These are phyloP conservation scores for Chaetomium sp. DNA, from an alignment of 2,329 filamentous ascomycete species.

Conservation along the genomic window DNA sequence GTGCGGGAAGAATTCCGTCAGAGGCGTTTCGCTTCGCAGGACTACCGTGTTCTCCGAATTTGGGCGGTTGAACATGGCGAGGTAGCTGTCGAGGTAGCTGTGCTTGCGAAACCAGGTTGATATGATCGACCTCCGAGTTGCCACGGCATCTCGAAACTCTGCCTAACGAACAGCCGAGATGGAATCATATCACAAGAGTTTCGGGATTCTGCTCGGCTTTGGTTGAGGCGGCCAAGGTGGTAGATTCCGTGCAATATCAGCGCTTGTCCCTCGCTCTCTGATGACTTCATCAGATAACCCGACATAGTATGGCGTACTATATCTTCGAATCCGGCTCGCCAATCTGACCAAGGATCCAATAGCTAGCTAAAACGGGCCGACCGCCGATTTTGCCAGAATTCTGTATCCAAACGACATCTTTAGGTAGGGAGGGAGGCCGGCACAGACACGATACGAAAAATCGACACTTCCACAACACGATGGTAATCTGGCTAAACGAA, in stretches of 20 bases:
- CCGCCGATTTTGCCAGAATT: slow-evolving; percentile 43
- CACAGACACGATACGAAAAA: slow-evolving; percentile 25
- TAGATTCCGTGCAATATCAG: background rate
- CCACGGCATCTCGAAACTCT: background rate
- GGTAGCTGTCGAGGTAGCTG: too few relatives aligned
- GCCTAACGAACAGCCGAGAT: background rate
- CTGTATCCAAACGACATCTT: slow-evolving; percentile 32
- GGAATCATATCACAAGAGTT: background rate
- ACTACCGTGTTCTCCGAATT: background rate
- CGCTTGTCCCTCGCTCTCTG: background rate
- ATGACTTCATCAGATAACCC: background rate
- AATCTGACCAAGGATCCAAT: slow-evolving; percentile 18
- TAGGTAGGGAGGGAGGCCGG: slow-evolving; percentile 24
- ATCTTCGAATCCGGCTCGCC: slow-evolving; percentile 17
- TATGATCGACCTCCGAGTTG: background rate
- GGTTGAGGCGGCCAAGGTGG: background rate
- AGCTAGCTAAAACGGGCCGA: slow-evolving; percentile 41
- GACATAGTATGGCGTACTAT: background rate
- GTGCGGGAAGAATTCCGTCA: slow-evolving; percentile 32
- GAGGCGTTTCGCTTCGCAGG: slow-evolving; percentile 27
- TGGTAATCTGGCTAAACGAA: slow-evolving; percentile 46
- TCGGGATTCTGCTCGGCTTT: background rate
- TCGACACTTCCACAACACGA: slow-evolving; percentile 24
- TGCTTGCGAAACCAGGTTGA: background rate
- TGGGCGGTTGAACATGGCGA: background rate